Conservation (phyloP, 768 basidiomycete genomes). For the Coprinellus aureogranulatus region DNA sequence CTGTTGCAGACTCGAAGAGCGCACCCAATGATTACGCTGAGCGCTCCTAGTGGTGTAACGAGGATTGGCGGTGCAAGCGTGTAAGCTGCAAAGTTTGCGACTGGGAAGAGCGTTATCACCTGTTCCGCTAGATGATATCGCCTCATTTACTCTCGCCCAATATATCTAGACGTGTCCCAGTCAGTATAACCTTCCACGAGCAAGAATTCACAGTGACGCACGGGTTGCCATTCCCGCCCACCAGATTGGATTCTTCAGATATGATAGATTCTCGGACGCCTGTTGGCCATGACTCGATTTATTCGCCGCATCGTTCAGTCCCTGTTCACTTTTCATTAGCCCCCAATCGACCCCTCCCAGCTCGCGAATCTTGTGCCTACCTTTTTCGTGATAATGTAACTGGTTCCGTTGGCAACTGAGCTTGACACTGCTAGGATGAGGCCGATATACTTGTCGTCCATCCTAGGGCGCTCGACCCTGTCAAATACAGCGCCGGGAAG, state of each 20-base stretch:
- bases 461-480: slow-evolving; percentile 37
- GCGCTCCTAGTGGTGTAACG: slow-evolving; percentile 94
- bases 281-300: slow-evolving; percentile 44
- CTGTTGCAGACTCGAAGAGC: too few relatives aligned
- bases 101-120: too few relatives aligned
- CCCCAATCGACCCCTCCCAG: background rate
- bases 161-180: too few relatives aligned
- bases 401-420: slow-evolving; percentile 86
- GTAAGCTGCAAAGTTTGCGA: slow-evolving; percentile 93
- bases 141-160: slow-evolving; percentile 93
- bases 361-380: slow-evolving; percentile 45
- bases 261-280: slow-evolving; percentile 81
- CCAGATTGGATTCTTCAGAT: slow-evolving; percentile 91
- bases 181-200: too few relatives aligned
- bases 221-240: slow-evolving; percentile 93
- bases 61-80: slow-evolving; percentile 97
- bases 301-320: slow-evolving; percentile 81
- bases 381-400: slow-evolving; percentile 99
- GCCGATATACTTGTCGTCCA: slow-evolving; percentile 96
- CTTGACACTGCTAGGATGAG: slow-evolving; percentile 86
- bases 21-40: slow-evolving; percentile 95
- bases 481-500: too few relatives aligned
- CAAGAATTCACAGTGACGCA: too few relatives aligned
- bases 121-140: too few relatives aligned
- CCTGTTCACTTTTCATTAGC: slow-evolving; percentile 43